Base-by-base conservation (phyloP, 257 asterid genomes). In the Thymus mandschuricus region DNA sequence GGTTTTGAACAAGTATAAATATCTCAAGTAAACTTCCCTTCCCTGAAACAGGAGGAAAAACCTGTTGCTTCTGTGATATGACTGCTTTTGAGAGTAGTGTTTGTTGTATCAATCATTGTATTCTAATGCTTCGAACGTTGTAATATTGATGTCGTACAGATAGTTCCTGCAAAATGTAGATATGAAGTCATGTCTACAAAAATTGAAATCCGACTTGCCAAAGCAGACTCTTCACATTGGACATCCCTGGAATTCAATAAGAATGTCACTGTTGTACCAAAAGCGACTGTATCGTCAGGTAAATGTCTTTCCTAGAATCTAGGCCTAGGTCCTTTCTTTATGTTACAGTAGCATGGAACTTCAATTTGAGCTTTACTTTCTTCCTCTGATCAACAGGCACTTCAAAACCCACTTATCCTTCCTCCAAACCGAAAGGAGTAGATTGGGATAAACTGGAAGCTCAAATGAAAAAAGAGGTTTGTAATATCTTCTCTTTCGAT, bases 371-470 rank as follows among this genome's bases (percentile, higher is more conserved):
- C 54, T 74, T 64, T 70, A 41, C 43, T 34, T 67, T 57, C 35
- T 60, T 73, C 75, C 65, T 68, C 75, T 75, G 61, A 45, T 79
- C 73, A 69, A 50, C 72, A 90, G 97, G 70, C 28, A 78, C 43
- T 68, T 86, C 65, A 1, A 85, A 88, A 77, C 95, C 96, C 57
- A 28, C 83, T n/a, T 90, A 90, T 71, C 98, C 98, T 54, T 87
- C 97, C 66, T 90, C 98, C 49, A 92, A 88, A 71, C 79, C 85
- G 1, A 88, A 75, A 66, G 43, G 78, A 41, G 84, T 75, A 48
- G 91, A 92, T 69, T 92, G 98, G 98, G 98, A 92, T 87, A 92
- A 90, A 81, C 73, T 92, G 60, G 98, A 88, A 81, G 97, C 98
- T 70, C 73, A 82, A 78, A 78, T 90, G 83, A 92, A 87, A 73